Evolutionary conservation across 1,284 basidiomycete species (phyloP).

Genomic region (Gymnopus androsaceus): DNA sequence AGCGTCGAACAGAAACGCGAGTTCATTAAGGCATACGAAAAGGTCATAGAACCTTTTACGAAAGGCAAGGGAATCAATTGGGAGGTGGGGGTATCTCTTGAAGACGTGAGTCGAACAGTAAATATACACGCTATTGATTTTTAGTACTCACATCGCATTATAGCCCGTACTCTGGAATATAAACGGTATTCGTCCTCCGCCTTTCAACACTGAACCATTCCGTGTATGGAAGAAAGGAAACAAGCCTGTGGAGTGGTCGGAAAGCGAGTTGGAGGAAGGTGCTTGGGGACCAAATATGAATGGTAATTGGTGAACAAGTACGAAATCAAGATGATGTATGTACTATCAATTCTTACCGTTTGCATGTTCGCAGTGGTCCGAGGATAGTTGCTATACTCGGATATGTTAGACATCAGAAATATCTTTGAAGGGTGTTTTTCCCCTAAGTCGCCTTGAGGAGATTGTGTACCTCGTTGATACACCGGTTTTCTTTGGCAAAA

Average conservation of each 20-base stretch:
- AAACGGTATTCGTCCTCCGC: slow-evolving; percentile 23
- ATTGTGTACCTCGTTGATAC: no score
- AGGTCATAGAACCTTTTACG: slow-evolving; percentile 22
- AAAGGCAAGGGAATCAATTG: slow-evolving; percentile 24
- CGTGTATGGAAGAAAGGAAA: slow-evolving; percentile 22
- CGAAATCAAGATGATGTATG: no score
- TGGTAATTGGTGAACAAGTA: no score
- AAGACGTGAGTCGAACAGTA: slow-evolving; percentile 19
- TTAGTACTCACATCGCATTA: neutral
- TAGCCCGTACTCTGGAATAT: slow-evolving; percentile 24
- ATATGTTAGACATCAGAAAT: no score
- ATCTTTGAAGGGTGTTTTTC: no score
- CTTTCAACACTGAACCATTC: slow-evolving; percentile 15
- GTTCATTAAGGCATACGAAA: slow-evolving; percentile 23
- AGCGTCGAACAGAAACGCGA: slow-evolving; percentile 16
- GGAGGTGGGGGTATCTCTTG: slow-evolving; percentile 22
- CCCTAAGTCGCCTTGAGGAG: no score
- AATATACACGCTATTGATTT: neutral
- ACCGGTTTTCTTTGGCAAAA: no score
- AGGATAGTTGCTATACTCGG: no score
- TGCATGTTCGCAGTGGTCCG: no score
- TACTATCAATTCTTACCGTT: no score
- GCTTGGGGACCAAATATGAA: no score
- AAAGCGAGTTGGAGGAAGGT: no score
- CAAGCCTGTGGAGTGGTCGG: slow-evolving; percentile 13